phyloP scores from a whole-genome alignment of 306 rosid species.

The Lupinus albus region DNA sequence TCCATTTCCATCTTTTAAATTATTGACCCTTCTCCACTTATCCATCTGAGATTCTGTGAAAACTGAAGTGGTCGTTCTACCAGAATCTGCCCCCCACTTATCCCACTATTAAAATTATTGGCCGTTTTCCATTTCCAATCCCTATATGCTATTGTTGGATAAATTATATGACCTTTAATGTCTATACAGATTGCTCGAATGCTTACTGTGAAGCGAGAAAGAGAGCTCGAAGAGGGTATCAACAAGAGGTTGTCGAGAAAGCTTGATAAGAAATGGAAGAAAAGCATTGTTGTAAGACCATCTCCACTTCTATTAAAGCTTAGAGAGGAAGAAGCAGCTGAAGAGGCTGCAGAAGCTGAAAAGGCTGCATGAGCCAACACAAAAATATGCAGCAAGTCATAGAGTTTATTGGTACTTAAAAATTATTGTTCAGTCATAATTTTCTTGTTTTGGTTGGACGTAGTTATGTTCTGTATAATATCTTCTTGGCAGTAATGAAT shows the following conservation, averaged over 20 bases:
- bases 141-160: conserved; percentile 32
- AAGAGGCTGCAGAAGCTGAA: conserved; percentile 53
- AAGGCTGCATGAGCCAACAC: conserved; percentile 53
- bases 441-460: conserved; percentile 12
- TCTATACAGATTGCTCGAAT: conserved; percentile 74
- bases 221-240: conserved; percentile 88
- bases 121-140: no score
- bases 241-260: conserved; percentile 86
- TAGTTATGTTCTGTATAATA: conserved; percentile 25
- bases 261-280: conserved; percentile 84
- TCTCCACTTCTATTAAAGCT: conserved; percentile 73
- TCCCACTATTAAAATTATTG: no score
- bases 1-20: not conserved
- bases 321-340: conserved; percentile 83
- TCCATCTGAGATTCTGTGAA: not conserved
- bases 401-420: conserved; percentile 5
- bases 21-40: conserved; percentile 26
- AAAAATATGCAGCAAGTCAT: conserved; percentile 11
- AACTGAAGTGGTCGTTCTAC: conserved; percentile 32
- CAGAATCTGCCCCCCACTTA: not conserved
- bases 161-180: conserved; percentile 27
- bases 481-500: conserved; percentile 36
- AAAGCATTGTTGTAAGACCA: conserved; percentile 76
- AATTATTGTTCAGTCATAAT: not conserved
- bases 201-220: conserved; percentile 91